Evolutionary conservation across 352 stramenopile species (phyloP).

Genomic region (Elongisporangium prolatum): DNA sequence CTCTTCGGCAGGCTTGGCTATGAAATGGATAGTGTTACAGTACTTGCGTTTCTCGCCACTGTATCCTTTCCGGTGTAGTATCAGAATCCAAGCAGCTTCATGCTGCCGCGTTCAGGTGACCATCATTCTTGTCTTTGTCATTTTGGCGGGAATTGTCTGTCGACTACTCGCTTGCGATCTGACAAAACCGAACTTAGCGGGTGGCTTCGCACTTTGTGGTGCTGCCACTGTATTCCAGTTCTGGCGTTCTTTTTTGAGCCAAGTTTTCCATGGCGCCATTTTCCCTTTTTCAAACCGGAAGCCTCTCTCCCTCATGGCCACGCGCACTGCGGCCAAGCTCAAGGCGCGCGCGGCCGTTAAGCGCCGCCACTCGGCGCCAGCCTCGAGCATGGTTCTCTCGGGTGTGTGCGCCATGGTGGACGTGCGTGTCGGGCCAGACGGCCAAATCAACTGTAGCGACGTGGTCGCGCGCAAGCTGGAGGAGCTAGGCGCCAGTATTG

Average conservation of each 20-base stretch:
- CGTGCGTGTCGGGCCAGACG: slow-evolving; percentile 58
- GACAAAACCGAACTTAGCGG: too few species aligned
- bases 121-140: too few species aligned
- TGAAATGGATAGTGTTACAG: too few species aligned
- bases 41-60: too few species aligned
- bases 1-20: too few species aligned
- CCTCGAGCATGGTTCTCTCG: slow-evolving; percentile 13
- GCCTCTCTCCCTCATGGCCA: too few species aligned
- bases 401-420: slow-evolving; percentile 74
- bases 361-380: slow-evolving; percentile 12
- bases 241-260: slow-evolving; percentile 15
- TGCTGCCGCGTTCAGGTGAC: too few species aligned
- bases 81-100: too few species aligned
- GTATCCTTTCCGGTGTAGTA: too few species aligned
- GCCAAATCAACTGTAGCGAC: slow-evolving; percentile 76
- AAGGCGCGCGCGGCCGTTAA: slow-evolving; percentile 6
- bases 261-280: slow-evolving; percentile 6
- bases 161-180: too few species aligned
- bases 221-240: slow-evolving; percentile 1
- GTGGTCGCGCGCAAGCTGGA: slow-evolving; percentile 62
- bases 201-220: too few species aligned
- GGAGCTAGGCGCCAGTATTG: slow-evolving; percentile 58
- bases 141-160: too few species aligned
- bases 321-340: slow-evolving; percentile 1
- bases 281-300: slow-evolving; percentile 1